Conservation (phyloP, 2,329 filamentous ascomycete genomes). For the Aurifilum marmelostoma region DNA sequence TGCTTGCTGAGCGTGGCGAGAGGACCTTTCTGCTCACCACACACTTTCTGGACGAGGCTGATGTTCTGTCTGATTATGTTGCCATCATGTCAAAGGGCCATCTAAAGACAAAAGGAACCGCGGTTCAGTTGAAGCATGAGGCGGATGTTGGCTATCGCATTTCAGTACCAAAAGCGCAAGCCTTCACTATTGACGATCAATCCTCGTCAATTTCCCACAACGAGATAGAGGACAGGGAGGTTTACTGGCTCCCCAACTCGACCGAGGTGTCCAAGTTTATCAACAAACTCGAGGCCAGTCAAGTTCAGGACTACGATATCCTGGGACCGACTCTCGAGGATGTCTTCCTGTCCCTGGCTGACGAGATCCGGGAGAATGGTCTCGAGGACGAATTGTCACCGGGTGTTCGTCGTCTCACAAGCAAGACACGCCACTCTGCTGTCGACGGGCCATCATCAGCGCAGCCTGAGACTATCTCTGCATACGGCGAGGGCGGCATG, state of each 20-base stretch:
- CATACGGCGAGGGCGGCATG: slow-evolving; percentile 15
- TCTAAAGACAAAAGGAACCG: slow-evolving; percentile 80
- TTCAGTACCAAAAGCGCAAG: slow-evolving; percentile 54
- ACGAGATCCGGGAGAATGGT: slow-evolving; percentile 67
- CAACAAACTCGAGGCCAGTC: slow-evolving; percentile 65
- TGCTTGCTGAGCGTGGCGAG: slow-evolving; percentile 79
- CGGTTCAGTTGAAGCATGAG: slow-evolving; percentile 80
- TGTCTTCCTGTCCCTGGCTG: slow-evolving; percentile 84
- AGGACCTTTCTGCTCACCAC: slow-evolving; percentile 88
- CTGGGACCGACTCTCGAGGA: slow-evolving; percentile 91
- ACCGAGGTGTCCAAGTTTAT: slow-evolving; percentile 73
- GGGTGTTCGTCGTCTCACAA: slow-evolving; percentile 28
- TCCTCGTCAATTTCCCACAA: slow-evolving; percentile 5
- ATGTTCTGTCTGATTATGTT: slow-evolving; percentile 86
- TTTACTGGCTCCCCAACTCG: slow-evolving; percentile 73
- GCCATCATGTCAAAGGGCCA: slow-evolving; percentile 84
- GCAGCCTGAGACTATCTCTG: slow-evolving; percentile 18
- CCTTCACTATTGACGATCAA: background rate
- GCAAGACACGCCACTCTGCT: background rate
- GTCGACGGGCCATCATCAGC: slow-evolving; percentile 11
- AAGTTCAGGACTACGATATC: slow-evolving; percentile 79
- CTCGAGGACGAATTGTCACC: slow-evolving; percentile 23
- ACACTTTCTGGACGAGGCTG: slow-evolving; percentile 92
- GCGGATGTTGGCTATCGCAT: slow-evolving; percentile 86
- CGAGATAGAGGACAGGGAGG: slow-evolving; percentile 51